Evolutionary conservation across 1,284 basidiomycete species (phyloP).

Genomic region (Ustilago shanxiensis): DNA sequence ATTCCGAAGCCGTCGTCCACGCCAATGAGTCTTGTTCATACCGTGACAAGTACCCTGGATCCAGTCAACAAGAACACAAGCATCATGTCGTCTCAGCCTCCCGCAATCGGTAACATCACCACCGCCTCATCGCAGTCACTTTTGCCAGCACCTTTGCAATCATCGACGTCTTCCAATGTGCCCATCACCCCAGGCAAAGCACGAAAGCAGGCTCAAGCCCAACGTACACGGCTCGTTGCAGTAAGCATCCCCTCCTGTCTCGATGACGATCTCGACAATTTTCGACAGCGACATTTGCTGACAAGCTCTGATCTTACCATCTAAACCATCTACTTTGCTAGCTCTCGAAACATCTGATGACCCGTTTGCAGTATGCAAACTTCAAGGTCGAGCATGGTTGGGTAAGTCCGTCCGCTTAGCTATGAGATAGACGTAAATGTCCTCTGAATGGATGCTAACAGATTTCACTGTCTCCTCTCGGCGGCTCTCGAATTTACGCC

Average conservation of each 20-base stretch:
- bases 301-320: not conserved
- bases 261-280: not conserved
- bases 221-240: conserved; percentile 45
- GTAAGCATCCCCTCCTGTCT: conserved; percentile 24
- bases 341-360: conserved; percentile 60
- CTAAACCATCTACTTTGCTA: conserved; percentile 11
- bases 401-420: conserved; percentile 36
- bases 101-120: conserved; percentile 18
- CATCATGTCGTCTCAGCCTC: conserved; percentile 43
- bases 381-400: conserved; percentile 69
- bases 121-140: conserved; percentile 34
- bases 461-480: not conserved
- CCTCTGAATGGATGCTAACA: conserved; percentile 9
- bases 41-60: conserved; percentile 14
- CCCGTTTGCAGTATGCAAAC: conserved; percentile 62
- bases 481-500: not conserved
- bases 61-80: conserved; percentile 15
- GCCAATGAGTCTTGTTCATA: conserved; percentile 24
- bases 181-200: conserved; percentile 48
- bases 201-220: conserved; percentile 49
- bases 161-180: conserved; percentile 36
- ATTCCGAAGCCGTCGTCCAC: not conserved
- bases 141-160: conserved; percentile 39
- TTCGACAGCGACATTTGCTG: not conserved
- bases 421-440: not conserved